Conservation (phyloP, 345 rosid genomes). For the Angophora floribunda region DNA sequence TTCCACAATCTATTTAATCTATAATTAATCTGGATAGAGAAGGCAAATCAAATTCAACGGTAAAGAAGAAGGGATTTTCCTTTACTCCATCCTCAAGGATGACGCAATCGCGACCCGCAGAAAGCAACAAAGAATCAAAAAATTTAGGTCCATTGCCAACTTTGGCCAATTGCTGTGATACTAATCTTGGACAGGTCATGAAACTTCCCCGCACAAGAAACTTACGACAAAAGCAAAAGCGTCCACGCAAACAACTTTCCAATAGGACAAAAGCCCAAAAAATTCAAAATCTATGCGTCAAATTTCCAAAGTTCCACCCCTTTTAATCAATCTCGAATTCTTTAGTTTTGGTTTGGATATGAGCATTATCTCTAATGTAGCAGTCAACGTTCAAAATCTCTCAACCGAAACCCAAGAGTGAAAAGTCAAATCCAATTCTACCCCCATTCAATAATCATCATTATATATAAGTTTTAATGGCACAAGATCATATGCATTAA, state of each 20-base stretch:
- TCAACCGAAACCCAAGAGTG: not conserved
- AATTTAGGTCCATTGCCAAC: not conserved
- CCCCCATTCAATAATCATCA: not conserved
- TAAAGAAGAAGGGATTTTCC: not conserved
- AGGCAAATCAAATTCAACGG: not conserved
- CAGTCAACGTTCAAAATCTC: conserved; percentile 25
- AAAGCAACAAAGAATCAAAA: not conserved
- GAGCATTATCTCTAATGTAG: not conserved
- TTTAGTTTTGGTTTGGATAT: not conserved
- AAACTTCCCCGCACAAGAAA: not conserved
- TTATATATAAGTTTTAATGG: not conserved
- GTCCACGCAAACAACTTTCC: not conserved
- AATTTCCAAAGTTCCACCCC: not conserved
- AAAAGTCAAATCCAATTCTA: not conserved
- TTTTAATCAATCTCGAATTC: not conserved
- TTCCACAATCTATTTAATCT: not conserved
- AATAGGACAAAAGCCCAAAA: not conserved
- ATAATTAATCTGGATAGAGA: not conserved
- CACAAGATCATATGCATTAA: not conserved
- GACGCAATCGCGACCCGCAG: not conserved
- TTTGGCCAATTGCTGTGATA: not conserved
- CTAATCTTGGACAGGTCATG: not conserved
- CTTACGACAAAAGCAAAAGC: not conserved
- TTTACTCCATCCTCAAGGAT: not conserved
- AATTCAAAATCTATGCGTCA: not conserved